A percentile compares a stretch with the other conserved stretches of the same genome.
phyloP scores from a whole-genome alignment of 2,329 filamentous ascomycete genomes.

The Hymenoscyphus scutula region DNA sequence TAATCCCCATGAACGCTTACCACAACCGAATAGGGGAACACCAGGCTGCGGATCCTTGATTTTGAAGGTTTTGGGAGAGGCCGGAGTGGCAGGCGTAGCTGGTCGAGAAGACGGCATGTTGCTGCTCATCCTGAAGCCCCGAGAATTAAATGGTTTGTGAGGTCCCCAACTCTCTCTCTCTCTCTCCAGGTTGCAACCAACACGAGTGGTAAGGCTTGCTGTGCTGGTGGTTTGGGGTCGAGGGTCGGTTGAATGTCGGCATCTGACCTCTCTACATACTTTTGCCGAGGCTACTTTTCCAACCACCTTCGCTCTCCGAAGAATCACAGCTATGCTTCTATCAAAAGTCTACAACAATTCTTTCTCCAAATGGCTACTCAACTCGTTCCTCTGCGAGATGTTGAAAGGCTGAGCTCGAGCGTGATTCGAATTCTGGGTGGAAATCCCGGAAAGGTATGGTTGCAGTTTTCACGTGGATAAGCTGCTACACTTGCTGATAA shows the following conservation, averaged over 20 bases:
- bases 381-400: slow-evolving; percentile 54
- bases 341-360: background rate
- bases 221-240: background rate
- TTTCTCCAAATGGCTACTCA: slow-evolving; percentile 33
- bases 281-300: slow-evolving; percentile 7
- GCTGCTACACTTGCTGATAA: slow-evolving; percentile 14
- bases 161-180: slow-evolving; percentile 1
- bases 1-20: slow-evolving; percentile 44
- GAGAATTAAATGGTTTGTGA: background rate
- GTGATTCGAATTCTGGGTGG: slow-evolving; percentile 84
- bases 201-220: slow-evolving; percentile 6
- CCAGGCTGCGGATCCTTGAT: slow-evolving; percentile 59
- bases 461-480: background rate
- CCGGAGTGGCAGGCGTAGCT: slow-evolving; percentile 34
- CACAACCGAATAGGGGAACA: slow-evolving; percentile 61
- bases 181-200: slow-evolving; percentile 1
- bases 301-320: background rate
- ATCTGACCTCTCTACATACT: background rate
- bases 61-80: slow-evolving; percentile 38
- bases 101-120: slow-evolving; percentile 34
- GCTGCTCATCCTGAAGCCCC: slow-evolving; percentile 15
- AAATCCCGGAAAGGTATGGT: slow-evolving; percentile 77
- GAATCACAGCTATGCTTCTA: background rate
- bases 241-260: background rate
- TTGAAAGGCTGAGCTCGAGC: slow-evolving; percentile 73